Conservation (phyloP, 2,329 filamentous ascomycete genomes). For the Dothideomycetes sp. region DNA sequence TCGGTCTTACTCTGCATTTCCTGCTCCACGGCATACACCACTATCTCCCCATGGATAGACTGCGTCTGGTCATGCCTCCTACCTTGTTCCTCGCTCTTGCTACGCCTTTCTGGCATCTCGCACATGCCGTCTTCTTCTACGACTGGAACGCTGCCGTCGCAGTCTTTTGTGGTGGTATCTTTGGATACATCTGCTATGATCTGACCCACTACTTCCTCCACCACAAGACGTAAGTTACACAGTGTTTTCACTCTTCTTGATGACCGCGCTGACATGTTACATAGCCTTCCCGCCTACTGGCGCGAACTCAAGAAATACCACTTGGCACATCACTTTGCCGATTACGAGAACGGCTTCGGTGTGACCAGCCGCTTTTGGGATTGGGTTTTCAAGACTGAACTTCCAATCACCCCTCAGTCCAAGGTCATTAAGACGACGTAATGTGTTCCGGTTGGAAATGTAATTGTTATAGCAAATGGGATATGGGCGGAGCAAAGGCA, state of each 20-base stretch:
- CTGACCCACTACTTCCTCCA: slow-evolving; percentile 98
- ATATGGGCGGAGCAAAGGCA: not conserved
- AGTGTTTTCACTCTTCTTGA: not conserved
- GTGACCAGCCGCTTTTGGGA: slow-evolving; percentile 98
- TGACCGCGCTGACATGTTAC: slow-evolving; percentile 2
- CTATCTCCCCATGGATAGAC: slow-evolving; percentile 98
- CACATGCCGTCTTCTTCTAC: slow-evolving; percentile 71
- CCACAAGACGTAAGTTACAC: slow-evolving; percentile 62
- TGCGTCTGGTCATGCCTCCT: slow-evolving; percentile 94
- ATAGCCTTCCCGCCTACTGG: slow-evolving; percentile 74
- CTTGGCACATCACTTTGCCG: slow-evolving; percentile 91
- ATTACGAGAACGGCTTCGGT: slow-evolving; percentile 95
- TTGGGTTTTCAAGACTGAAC: slow-evolving; percentile 77
- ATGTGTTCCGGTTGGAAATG: slow-evolving; percentile 8
- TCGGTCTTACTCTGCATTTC: slow-evolving; percentile 81
- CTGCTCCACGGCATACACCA: slow-evolving; percentile 94
- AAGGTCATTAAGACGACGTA: slow-evolving; percentile 41
- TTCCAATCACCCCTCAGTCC: slow-evolving; percentile 42
- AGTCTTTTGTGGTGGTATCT: slow-evolving; percentile 82
- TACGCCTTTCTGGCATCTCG: slow-evolving; percentile 83
- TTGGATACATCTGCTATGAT: slow-evolving; percentile 94
- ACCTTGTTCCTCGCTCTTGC: slow-evolving; percentile 76
- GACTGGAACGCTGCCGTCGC: slow-evolving; percentile 74
- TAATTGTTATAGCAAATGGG: not conserved
- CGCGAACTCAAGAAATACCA: slow-evolving; percentile 94